Evolutionary conservation across 164 flowering plant species (phyloP).

Genomic region (Stephania cephalantha): DNA sequence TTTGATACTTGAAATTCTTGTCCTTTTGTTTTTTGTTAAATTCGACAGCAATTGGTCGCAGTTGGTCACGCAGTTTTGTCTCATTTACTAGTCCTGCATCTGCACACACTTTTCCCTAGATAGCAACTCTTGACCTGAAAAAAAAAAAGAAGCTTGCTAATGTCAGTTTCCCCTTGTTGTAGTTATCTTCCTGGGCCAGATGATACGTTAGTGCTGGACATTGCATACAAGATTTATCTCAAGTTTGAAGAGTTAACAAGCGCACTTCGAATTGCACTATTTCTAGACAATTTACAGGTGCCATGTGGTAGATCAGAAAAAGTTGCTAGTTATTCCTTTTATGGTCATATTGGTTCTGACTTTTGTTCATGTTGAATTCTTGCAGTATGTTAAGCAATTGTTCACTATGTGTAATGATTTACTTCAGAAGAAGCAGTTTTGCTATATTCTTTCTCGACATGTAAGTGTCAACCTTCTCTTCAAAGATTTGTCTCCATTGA

Average conservation of each 20-base stretch:
- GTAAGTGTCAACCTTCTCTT: slow-evolving; percentile 38
- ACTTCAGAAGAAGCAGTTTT: slow-evolving; percentile 67
- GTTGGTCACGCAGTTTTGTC: background rate
- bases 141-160: slow-evolving; percentile 4
- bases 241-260: slow-evolving; percentile 76
- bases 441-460: slow-evolving; percentile 89
- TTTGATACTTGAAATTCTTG: too few relatives aligned
- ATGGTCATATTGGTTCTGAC: slow-evolving; percentile 7
- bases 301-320: background rate
- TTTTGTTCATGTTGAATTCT: slow-evolving; percentile 11
- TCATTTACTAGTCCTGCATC: background rate
- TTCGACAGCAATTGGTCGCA: too few relatives aligned
- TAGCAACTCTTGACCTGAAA: background rate
- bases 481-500: too few relatives aligned
- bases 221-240: slow-evolving; percentile 74
- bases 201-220: slow-evolving; percentile 79
- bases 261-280: slow-evolving; percentile 87
- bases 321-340: background rate
- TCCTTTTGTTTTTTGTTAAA: too few relatives aligned
- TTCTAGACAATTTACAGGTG: slow-evolving; percentile 82
- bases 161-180: slow-evolving; percentile 19
- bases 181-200: slow-evolving; percentile 99
- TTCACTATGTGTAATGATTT: slow-evolving; percentile 61
- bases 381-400: slow-evolving; percentile 81
- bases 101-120: background rate